These are phyloP conservation scores for Rhizopogon vulgaris DNA, from an alignment of 768 basidiomycete genomes.

Conservation along the genomic window DNA sequence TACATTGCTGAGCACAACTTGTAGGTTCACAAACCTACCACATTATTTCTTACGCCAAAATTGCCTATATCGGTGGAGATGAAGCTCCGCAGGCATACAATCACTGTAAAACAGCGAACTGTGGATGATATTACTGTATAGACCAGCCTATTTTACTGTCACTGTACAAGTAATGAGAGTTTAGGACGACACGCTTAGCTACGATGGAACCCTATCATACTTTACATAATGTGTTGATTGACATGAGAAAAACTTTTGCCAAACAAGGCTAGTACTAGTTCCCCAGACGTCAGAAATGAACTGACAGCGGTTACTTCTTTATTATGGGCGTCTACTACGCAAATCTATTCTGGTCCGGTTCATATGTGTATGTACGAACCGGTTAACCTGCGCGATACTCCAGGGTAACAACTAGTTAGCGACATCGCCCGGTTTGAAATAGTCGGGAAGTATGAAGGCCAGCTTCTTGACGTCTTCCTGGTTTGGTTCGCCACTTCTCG, in stretches of 20 bases:
- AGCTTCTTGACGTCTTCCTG: conserved; percentile 64
- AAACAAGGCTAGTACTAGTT: no score
- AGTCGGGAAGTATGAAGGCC: conserved; percentile 70
- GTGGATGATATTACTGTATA: background rate
- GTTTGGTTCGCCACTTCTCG: conserved; percentile 46
- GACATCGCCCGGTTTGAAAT: conserved; percentile 39
- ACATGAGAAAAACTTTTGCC: no score
- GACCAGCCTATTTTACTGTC: background rate
- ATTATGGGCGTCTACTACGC: no score
- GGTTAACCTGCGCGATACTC: background rate
- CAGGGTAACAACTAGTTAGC: conserved; percentile 2
- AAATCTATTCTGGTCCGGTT: no score
- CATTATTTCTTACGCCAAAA: background rate
- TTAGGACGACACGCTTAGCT: no score
- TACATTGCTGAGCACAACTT: conserved; percentile 50
- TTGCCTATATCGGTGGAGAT: background rate
- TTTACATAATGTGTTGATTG: no score
- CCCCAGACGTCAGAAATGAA: no score
- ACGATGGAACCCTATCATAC: no score
- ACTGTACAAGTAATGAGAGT: no score
- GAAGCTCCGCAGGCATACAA: background rate
- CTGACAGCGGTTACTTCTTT: no score
- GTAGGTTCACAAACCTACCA: conserved; percentile 7
- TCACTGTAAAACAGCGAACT: background rate
- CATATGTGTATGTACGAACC: no score